Percentiles rank a stretch among this genome's conserved stretches.
Conservation (phyloP, 768 basidiomycete species). For the Podaxis sp. region DNA sequence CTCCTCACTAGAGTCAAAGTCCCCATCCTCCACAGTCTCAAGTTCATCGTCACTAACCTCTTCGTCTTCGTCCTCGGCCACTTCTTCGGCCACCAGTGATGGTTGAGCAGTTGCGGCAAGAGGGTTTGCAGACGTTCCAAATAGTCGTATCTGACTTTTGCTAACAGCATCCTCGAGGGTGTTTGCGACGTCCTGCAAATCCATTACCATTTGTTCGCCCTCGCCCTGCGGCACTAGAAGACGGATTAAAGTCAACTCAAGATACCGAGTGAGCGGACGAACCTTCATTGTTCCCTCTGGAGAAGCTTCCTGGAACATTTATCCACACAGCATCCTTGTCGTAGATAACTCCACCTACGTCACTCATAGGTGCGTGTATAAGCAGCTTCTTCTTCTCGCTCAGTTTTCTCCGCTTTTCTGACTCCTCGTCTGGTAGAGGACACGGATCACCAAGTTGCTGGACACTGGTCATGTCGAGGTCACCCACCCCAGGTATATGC, state of each 20-base stretch:
- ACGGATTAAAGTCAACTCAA: slow-evolving; percentile 3
- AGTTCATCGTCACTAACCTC: slow-evolving; percentile 28
- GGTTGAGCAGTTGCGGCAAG: slow-evolving; percentile 47
- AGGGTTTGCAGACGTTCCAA: slow-evolving; percentile 77
- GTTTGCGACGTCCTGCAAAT: slow-evolving; percentile 80
- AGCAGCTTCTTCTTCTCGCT: slow-evolving; percentile 93
- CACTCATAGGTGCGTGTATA: slow-evolving; percentile 98
- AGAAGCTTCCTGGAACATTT: slow-evolving; percentile 95
- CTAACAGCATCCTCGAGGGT: slow-evolving; percentile 87
- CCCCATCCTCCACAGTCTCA: slow-evolving; percentile 29
- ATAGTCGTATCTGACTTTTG: slow-evolving; percentile 77
- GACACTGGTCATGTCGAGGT: slow-evolving; percentile 75
- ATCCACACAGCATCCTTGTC: slow-evolving; percentile 99
- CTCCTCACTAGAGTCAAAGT: slow-evolving; percentile 28
- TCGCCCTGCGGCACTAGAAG: slow-evolving; percentile 76
- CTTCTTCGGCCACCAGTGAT: slow-evolving; percentile 27
- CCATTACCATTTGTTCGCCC: slow-evolving; percentile 97
- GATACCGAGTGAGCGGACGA: slow-evolving; percentile 20
- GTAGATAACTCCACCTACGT: slow-evolving; percentile 93
- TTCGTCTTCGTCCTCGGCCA: slow-evolving; percentile 23
- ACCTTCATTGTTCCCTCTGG: slow-evolving; percentile 71
- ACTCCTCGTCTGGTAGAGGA: slow-evolving; percentile 87
- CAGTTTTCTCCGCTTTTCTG: slow-evolving; percentile 88
- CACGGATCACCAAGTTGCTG: slow-evolving; percentile 89
- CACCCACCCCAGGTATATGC: slow-evolving; percentile 94